Evolutionary conservation across 345 rosid species (phyloP).

Genomic region (Populus tremula): DNA sequence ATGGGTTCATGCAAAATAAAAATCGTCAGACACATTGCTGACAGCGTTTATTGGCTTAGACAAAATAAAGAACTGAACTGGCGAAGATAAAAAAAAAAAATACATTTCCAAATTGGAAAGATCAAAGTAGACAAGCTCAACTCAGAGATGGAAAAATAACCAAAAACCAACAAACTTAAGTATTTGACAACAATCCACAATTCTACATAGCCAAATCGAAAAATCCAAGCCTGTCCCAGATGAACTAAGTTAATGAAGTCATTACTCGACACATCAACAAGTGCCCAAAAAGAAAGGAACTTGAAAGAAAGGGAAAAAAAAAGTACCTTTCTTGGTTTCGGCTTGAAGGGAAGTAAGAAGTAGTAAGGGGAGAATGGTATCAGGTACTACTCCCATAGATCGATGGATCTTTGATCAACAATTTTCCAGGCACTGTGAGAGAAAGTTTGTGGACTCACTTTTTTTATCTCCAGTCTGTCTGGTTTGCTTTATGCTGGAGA

Average conservation of each 20-base stretch:
- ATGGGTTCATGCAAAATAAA: neutral
- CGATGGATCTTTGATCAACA: neutral
- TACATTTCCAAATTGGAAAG: neutral
- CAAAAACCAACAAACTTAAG: neutral
- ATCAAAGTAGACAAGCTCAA: neutral
- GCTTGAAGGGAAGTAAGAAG: neutral
- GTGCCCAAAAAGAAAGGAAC: neutral
- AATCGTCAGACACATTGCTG: too few species aligned
- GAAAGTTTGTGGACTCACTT: neutral
- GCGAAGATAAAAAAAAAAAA: neutral
- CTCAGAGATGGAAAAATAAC: neutral
- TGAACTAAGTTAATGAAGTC: neutral
- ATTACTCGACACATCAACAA: neutral
- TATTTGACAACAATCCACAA: neutral
- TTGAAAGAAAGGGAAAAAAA: neutral
- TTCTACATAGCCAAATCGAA: neutral
- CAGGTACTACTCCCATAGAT: neutral
- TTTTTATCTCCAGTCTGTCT: neutral
- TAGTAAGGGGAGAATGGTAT: neutral
- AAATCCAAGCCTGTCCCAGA: neutral
- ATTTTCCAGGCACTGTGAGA: neutral
- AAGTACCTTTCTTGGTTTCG: neutral
- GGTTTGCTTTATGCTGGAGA: neutral
- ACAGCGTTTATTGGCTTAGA: too few species aligned
- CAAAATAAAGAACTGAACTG: neutral